Evolutionary conservation across 2,329 filamentous ascomycete genomes (phyloP), one percentile per base, ranked within the genome.

Genomic region (Cladophialophora psammophila): DNA sequence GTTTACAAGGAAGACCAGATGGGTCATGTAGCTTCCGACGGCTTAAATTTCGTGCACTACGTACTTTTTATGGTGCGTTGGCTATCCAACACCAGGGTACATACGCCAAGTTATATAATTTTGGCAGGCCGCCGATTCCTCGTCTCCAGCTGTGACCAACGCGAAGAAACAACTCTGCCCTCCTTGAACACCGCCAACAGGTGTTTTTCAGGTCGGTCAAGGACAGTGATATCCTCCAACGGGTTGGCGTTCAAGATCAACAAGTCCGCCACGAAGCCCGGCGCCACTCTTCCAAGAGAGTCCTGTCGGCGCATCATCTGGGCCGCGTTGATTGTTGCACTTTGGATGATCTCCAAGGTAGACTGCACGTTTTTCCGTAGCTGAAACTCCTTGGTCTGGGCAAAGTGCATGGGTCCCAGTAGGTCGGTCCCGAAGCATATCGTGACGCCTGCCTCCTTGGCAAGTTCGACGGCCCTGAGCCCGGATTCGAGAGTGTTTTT

Each of bases 351-450:
- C 40, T 82, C 79, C 31, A 80, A 54, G 2, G 80, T 67, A 5
- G 76, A 76, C 45, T 85, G 74, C 3, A 83, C 81, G 65, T 79
- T 71, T 3, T 78, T 76, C 9, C 84, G 78, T 13, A 86, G 65
- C 0, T 74, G 72, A 67, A 87, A 86, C 69, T 86, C 84, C 38
- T 78, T 77, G 0, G 78, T 81, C 74, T 87, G 85, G n/a, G 80
- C 79, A 13, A 78, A 72, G 7, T 80, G 78, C 67, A 87, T 72
- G 0, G 82, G 83, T 0, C 84, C 85, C 0, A 87, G 78, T 7
- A 87, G 77, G 74, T 87, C 85, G 0, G 83, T 83, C 0, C 86
- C 86, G 69, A 82, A 86, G 72, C 85, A 87, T 48, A 88, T 83
- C 0, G 78, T 83, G 0, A 88, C 84, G 0, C 85, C 85, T 0